Evolutionary conservation across 2,329 filamentous ascomycete species (phyloP), one percentile per base, ranked within the genome.

Genomic region (Penicillium thymicola): DNA sequence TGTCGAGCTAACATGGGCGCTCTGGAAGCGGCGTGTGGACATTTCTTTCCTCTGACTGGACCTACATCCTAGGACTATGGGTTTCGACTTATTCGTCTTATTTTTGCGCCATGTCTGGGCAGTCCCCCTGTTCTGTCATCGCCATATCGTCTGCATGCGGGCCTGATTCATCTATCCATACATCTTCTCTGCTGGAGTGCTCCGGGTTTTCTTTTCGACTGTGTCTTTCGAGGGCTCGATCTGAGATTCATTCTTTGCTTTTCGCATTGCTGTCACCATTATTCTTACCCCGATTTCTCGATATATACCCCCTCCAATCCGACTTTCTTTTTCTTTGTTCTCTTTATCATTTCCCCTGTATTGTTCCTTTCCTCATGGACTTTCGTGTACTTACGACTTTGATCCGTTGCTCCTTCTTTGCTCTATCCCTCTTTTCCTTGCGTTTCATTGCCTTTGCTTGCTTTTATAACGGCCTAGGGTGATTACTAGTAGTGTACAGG

Each of bases 261-360:
- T 41, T 32, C 30, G 34, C 44, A 45, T 57, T 55, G 44, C 51
- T 63, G 54, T 52, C 54, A 46, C 42, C 10, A 46, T 56, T 58
- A 58, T 60, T 46, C 45, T 36, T 40, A 46, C 23, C 40, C 44
- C 44, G 41, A 46, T 60, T 55, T 57, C 40, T 54, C 57, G 54
- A 50, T 61, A 64, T 65, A 66, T 65, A 65, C 64, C 64, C 62
- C 48, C 42, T 52, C 41, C 48, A 46, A 62, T 64, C 59, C 58
- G 49, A 61, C n/a, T 51, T 45, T 34, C 50, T n/a, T 51, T 59
- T 44, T 42, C 40, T 53, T 36, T 47, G 42, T 43, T 21, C 46
- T 41, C 34, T 21, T 21, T 59, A 50, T 50, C 52, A 38, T 51
- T 46, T 61, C 48, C 36, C 14, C 50, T 60, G 51, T 60, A 58